phyloP scores from a whole-genome alignment of 1,139 yeast species.

The Magnusiomyces clavatus region DNA sequence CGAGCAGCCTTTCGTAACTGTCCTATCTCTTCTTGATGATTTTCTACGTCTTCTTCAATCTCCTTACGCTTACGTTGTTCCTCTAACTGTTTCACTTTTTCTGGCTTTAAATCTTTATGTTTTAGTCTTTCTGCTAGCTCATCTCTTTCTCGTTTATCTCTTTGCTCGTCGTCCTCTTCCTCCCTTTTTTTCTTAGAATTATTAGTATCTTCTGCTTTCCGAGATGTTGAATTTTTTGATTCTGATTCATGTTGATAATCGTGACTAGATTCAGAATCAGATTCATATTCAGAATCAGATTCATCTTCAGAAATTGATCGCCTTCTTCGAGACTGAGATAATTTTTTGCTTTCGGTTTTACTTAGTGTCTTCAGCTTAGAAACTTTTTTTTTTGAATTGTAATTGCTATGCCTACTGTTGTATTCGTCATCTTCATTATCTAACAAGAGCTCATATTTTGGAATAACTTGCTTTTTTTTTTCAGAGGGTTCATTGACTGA shows the following conservation, averaged over 20 bases:
- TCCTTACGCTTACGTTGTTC: constrained; percentile 16
- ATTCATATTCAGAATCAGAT: not conserved
- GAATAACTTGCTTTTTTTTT: constrained; percentile 4
- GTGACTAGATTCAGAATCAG: not conserved
- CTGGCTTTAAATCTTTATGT: constrained; percentile 20
- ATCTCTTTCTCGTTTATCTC: constrained; percentile 26
- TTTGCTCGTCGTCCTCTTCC: constrained; percentile 17
- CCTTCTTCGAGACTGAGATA: too few species aligned
- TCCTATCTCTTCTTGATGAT: constrained; percentile 22
- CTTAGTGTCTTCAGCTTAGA: too few species aligned
- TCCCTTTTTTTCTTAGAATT: too few species aligned
- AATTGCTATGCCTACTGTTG: too few species aligned
- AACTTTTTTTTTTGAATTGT: too few species aligned
- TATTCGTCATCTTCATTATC: constrained; percentile 11
- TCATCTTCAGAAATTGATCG: too few species aligned
- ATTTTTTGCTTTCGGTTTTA: too few species aligned
- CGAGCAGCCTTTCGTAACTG: constrained; percentile 41
- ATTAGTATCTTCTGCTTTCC: too few species aligned
- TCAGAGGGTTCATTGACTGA: not conserved
- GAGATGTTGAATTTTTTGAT: constrained; percentile 2
- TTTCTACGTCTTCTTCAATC: constrained; percentile 21
- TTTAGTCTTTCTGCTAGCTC: constrained; percentile 28
- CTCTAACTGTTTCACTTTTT: constrained; percentile 9
- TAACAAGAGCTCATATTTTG: constrained; percentile 14
- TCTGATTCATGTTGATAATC: constrained; percentile 7